Evolutionary conservation across 108 stramenopile species (phyloP), one percentile per base, ranked within the genome.

Genomic region (Chaetoceros tenuissimus): DNA sequence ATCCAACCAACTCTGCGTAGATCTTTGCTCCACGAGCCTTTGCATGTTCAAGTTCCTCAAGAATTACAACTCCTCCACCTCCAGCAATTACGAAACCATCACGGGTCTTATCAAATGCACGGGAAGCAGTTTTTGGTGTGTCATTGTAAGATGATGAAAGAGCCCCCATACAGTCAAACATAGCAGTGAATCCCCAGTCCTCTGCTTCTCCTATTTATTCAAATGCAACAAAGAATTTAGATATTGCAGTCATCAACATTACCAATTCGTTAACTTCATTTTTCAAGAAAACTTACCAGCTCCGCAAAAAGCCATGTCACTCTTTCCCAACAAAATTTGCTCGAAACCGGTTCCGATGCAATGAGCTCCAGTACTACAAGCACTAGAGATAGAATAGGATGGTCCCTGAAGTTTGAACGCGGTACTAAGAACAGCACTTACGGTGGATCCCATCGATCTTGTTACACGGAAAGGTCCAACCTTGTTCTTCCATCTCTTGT

Each of bases 21-120:
- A 97, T 94, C 61, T 88, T 85, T 45, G 98, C 98, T 23, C 98
- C 98, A 26, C 98, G 84, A 17, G 79, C 77, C 77, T 91, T 86
- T 59, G 98, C 98, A 60, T 96, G 95, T 64, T 97, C 97, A 66
- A 95, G 70, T 53, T 95, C 93, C 73, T 99, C 98, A 34, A 99
- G 73, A 28, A 99, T 77, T 46, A 99, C 65, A 28, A 99, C 84
- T 26, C 96, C 98, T 46, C 96, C 94, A 2, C 98, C 98, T 43
- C 97, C 98, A 56, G 93, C 98, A 82, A 99, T 98, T 49, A 98
- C 96, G 77, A 99, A 99, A 23, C 98, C 98, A 61, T 96, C 96
- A 24, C 98, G 84, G 63, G 69, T 85, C 78, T 92, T 91, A 72
- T 97, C 97, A 55, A 99, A 99, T 7, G 98, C 96, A 26, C 93